Evolutionary conservation across 2,329 filamentous ascomycete species (phyloP).

Genomic region (Xylariaceae sp.): DNA sequence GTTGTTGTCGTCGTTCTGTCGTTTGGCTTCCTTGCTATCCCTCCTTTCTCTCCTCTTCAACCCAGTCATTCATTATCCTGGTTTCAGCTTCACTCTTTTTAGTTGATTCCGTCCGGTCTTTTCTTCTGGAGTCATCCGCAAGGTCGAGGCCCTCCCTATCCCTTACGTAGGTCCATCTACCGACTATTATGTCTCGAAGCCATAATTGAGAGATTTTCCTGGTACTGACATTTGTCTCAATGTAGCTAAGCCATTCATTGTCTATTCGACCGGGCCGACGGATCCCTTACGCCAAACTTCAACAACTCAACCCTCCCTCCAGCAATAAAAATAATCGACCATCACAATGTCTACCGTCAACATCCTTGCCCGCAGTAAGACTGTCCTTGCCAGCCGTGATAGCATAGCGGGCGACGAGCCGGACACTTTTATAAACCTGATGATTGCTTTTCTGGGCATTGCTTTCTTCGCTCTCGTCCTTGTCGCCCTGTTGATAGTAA

Average conservation of each 20-base stretch:
- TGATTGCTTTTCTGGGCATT: constrained; percentile 79
- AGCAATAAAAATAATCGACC: constrained; percentile 5
- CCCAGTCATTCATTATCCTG: constrained; percentile 46
- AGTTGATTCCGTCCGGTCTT: constrained; percentile 52
- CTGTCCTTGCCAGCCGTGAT: constrained; percentile 52
- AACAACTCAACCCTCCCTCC: constrained; percentile 20
- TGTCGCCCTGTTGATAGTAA: constrained; percentile 67
- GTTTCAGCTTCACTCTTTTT: constrained; percentile 51
- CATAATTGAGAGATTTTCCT: neutral
- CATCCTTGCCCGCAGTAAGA: constrained; percentile 43
- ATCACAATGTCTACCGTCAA: constrained; percentile 40
- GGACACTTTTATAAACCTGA: constrained; percentile 71
- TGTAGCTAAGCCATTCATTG: constrained; percentile 28
- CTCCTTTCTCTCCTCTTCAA: constrained; percentile 38
- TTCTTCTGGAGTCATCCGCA: constrained; percentile 41
- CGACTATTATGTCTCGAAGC: constrained; percentile 21
- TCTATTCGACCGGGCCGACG: constrained; percentile 27
- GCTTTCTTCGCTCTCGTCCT: constrained; percentile 72
- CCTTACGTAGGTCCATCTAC: constrained; percentile 32
- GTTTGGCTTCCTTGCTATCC: constrained; percentile 35
- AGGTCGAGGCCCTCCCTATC: constrained; percentile 34
- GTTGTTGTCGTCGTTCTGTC: constrained; percentile 32
- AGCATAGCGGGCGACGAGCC: constrained; percentile 41
- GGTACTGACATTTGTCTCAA: constrained; percentile 26
- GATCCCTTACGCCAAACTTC: constrained; percentile 27